A percentile compares a stretch with the other conserved stretches of the same genome.
These are phyloP conservation scores for Venturia pyrina DNA, from an alignment of 2,329 filamentous ascomycete genomes.

Conservation along the genomic window DNA sequence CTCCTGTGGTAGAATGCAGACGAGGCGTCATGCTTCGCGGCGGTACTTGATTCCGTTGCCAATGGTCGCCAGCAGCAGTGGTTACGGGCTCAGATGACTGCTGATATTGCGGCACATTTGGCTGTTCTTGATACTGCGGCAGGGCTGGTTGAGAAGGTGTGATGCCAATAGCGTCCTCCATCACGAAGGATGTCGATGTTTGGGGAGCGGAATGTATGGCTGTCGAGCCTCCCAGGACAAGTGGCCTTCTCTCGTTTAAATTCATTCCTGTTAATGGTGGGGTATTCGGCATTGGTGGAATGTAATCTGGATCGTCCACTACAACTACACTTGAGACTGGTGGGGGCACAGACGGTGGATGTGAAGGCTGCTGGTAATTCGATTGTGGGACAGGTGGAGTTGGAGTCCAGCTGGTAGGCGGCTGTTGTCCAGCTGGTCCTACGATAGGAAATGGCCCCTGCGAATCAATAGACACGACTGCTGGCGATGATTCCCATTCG, in stretches of 20 bases:
- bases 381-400: slow-evolving; percentile 3
- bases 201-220: background rate
- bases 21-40: background rate
- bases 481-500: background rate
- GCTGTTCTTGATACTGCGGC: background rate
- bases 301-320: slow-evolving; percentile 8
- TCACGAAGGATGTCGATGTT: slow-evolving; percentile 1
- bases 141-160: background rate
- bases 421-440: background rate
- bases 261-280: background rate
- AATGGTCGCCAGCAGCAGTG: background rate
- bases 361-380: background rate
- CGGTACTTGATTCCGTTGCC: background rate
- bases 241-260: background rate
- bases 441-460: background rate
- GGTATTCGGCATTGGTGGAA: slow-evolving; percentile 11
- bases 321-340: background rate
- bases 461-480: background rate
- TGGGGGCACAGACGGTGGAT: background rate
- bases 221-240: slow-evolving; percentile 1
- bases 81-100: background rate
- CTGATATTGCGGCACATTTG: background rate
- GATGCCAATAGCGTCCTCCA: background rate
- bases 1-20: background rate
- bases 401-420: background rate